Base-by-base conservation (phyloP, 1,284 basidiomycete genomes). In the Fomitopsis pinicola region DNA sequence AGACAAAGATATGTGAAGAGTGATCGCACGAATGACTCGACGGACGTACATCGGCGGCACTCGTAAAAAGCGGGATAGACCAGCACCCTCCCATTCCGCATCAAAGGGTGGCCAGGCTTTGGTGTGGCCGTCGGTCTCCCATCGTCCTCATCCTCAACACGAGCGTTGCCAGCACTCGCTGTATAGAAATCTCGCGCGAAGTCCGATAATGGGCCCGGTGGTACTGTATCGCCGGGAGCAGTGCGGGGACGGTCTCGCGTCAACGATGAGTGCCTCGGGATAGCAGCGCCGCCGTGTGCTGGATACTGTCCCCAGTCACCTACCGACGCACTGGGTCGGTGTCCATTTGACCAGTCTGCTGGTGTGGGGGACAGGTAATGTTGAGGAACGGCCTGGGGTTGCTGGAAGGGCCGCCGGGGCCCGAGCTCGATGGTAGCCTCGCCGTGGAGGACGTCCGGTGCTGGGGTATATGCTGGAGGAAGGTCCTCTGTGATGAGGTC, bases 391-490 rank as follows among this genome's bases (percentile, higher is more conserved):
- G 66, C 63, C 12, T 75, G 80, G 0, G 81, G 68, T 14, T 68
- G 74, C 66, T 87, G 86, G 68, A 87, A 90, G 0, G 88, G 87
- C 15, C 87, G 71, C 8, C 73, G 64, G 0, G 89, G 89, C 0
- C 88, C 88, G 35, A 80, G 73, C 63, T 88, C 82, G 6, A 91
- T 65, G 0, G 87, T 83, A 3, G 77, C 72, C 69, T 91, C 89
- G 12, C 87, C 88, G 2, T 79, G 74, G 56, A 71, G 67, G 12
- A 77, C 58, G 59, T 86, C 80, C 1, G 88, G 80, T 3, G 78
- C 67, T 0, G 82, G 76, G 0, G 87, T 87, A 67, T 91, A 91
- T 0, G 87, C 84, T 0, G 89, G 88, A 0, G 88, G 89, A 4
- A 80, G 75, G 19, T 86, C 84, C 19, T 86, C 84, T 1, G 64